A percentile compares a stretch with the other conserved stretches of the same genome.
Evolutionary conservation across 208 protist species (phyloP).

Genomic region (Trypanosoma platydactyli): DNA sequence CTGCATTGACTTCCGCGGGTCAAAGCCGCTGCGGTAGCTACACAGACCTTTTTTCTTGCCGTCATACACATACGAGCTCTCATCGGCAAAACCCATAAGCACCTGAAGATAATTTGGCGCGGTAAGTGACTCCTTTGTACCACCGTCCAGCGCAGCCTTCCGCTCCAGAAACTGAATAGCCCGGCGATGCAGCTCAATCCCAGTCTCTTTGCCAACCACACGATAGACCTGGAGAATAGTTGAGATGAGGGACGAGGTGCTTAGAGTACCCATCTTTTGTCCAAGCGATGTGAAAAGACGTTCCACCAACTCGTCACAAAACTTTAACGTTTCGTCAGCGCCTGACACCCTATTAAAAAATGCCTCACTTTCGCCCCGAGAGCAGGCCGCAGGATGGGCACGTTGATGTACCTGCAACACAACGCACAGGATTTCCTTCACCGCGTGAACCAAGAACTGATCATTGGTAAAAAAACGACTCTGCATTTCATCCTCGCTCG

Average conservation of each 20-base stretch:
- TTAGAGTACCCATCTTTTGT: slow-evolving; percentile 35
- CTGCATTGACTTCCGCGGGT: slow-evolving; percentile 49
- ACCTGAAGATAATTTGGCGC: slow-evolving; percentile 80
- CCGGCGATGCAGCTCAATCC: slow-evolving; percentile 38
- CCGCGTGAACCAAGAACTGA: slow-evolving; percentile 79
- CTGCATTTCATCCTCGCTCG: slow-evolving; percentile 77
- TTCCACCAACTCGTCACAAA: slow-evolving; percentile 61
- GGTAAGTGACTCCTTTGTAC: slow-evolving; percentile 53
- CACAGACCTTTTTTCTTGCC: slow-evolving; percentile 35
- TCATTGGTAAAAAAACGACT: slow-evolving; percentile 84
- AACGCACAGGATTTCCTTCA: slow-evolving; percentile 50
- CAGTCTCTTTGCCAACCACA: slow-evolving; percentile 64
- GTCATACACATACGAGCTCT: slow-evolving; percentile 57
- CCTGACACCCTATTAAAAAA: slow-evolving; percentile 24
- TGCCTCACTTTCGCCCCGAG: slow-evolving; percentile 14
- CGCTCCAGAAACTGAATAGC: slow-evolving; percentile 62
- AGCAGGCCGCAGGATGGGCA: slow-evolving; percentile 36
- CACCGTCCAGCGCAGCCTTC: slow-evolving; percentile 35
- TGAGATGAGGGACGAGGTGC: slow-evolving; percentile 66
- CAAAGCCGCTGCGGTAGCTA: slow-evolving; percentile 55
- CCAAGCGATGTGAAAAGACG: slow-evolving; percentile 45
- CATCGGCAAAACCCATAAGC: slow-evolving; percentile 70
- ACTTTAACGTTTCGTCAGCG: slow-evolving; percentile 43
- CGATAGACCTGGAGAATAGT: slow-evolving; percentile 59
- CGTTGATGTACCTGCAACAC: slow-evolving; percentile 42